Conservation (phyloP, 805 yeast species). For the Candida insectalens region DNA sequence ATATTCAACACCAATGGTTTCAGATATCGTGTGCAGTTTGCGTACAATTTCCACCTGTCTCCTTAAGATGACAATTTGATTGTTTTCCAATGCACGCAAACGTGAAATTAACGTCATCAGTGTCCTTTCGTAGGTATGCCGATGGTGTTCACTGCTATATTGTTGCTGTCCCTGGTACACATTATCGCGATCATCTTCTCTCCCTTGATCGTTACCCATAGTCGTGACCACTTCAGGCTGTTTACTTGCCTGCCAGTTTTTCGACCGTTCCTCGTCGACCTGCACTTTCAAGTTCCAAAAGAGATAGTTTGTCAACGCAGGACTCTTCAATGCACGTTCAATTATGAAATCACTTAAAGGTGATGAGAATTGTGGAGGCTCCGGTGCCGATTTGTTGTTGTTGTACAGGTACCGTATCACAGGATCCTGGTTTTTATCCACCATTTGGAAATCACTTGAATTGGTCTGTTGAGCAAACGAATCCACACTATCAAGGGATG, state of each 20-base stretch:
- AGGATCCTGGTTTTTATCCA: constrained; percentile 17
- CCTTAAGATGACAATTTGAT: constrained; percentile 19
- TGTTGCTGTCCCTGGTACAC: constrained; percentile 5
- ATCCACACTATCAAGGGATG: constrained; percentile 5
- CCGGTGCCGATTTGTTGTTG: constrained; percentile 10
- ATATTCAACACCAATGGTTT: constrained; percentile 42
- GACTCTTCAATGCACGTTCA: constrained; percentile 56
- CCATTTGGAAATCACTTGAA: constrained; percentile 22
- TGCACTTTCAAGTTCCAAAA: constrained; percentile 93
- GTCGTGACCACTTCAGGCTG: not conserved
- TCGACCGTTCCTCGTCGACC: constrained; percentile 47
- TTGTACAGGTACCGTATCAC: constrained; percentile 17
- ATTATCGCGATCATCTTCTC: constrained; percentile 8
- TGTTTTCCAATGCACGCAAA: constrained; percentile 14
- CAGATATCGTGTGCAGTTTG: constrained; percentile 55
- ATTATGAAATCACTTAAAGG: constrained; percentile 71
- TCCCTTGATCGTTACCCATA: not conserved
- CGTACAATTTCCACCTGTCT: constrained; percentile 62
- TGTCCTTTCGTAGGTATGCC: constrained; percentile 18
- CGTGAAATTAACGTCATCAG: constrained; percentile 20
- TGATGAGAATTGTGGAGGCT: constrained; percentile 26
- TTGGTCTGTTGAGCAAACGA: constrained; percentile 5
- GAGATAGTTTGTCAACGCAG: constrained; percentile 66
- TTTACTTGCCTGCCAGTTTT: not conserved
- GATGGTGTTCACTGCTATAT: not conserved